Conservation (phyloP, 345 rosid species). For the Diplotaxis tenuifolia region DNA sequence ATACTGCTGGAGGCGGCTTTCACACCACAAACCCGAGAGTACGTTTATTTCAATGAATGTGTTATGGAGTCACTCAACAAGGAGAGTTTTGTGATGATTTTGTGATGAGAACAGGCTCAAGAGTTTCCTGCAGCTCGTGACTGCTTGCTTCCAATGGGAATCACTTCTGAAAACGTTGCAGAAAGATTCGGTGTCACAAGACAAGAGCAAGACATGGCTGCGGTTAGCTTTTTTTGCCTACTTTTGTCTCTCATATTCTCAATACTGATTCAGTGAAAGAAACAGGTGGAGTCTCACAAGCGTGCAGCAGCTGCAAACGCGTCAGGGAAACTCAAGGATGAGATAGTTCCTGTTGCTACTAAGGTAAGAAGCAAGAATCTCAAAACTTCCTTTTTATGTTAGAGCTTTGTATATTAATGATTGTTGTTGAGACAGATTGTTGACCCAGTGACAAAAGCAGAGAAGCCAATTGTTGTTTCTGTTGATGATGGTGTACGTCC, state of each 20-base stretch:
- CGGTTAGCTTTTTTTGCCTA: slow-evolving; percentile 45
- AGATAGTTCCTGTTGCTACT: slow-evolving; percentile 75
- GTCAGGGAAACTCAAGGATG: slow-evolving; percentile 88
- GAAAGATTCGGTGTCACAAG: slow-evolving; percentile 73
- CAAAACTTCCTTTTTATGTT: neutral
- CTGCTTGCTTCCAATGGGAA: slow-evolving; percentile 97
- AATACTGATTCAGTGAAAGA: slow-evolving; percentile 14
- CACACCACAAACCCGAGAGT: slow-evolving; percentile 62
- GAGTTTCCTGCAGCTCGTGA: slow-evolving; percentile 70
- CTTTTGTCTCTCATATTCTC: slow-evolving; percentile 8
- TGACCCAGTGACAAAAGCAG: slow-evolving; percentile 78
- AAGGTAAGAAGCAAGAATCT: slow-evolving; percentile 53
- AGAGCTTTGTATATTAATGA: slow-evolving; percentile 10
- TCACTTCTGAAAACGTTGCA: slow-evolving; percentile 96
- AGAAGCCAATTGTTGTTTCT: slow-evolving; percentile 57
- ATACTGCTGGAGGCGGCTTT: slow-evolving; percentile 27
- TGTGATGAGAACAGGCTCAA: slow-evolving; percentile 45
- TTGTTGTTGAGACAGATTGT: slow-evolving; percentile 50
- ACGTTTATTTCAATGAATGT: slow-evolving; percentile 19
- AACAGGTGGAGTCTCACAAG: slow-evolving; percentile 87
- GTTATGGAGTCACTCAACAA: neutral
- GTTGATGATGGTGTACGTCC: slow-evolving; percentile 91
- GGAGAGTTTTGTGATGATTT: neutral
- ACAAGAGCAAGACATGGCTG: slow-evolving; percentile 86
- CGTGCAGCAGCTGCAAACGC: slow-evolving; percentile 88